Evolutionary conservation across 352 stramenopile genomes (phyloP).

Genomic region (Globisporangium cederbergense): DNA sequence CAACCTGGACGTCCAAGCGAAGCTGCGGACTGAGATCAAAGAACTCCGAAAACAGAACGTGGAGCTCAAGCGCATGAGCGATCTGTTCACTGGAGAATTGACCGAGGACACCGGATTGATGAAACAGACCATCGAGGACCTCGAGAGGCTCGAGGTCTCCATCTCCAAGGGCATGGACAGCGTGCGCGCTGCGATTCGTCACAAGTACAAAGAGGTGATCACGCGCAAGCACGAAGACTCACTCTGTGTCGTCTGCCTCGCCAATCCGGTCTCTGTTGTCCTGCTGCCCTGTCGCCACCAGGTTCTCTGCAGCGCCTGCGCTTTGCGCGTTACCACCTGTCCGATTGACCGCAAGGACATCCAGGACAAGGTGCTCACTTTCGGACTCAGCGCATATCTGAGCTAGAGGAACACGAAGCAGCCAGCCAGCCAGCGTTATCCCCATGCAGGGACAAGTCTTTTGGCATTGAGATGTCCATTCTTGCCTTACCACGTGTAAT

Average conservation of each 20-base stretch:
- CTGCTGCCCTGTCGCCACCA: conserved; percentile 59
- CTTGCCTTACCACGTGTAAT: conserved; percentile 5
- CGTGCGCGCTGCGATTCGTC: conserved; percentile 26
- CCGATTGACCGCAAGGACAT: conserved; percentile 61
- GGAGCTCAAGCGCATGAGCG: conserved; percentile 20
- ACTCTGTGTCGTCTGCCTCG: conserved; percentile 59
- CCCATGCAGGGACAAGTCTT: conserved; percentile 10
- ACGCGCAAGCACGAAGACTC: conserved; percentile 21
- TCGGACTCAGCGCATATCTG: conserved; percentile 45
- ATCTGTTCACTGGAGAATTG: conserved; percentile 20
- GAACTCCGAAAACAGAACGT: conserved; percentile 26
- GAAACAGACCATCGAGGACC: conserved; percentile 28
- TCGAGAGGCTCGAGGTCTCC: conserved; percentile 40
- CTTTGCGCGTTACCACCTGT: conserved; percentile 45
- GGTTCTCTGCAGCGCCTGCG: conserved; percentile 54
- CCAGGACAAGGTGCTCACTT: conserved; percentile 63
- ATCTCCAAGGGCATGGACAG: conserved; percentile 25
- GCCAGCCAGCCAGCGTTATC: background rate
- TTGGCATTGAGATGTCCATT: background rate
- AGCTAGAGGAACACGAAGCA: conserved; percentile 1
- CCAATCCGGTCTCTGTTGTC: conserved; percentile 38
- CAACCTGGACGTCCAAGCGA: conserved; percentile 29
- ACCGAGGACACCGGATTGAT: conserved; percentile 22
- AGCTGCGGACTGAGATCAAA: conserved; percentile 24
- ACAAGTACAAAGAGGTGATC: conserved; percentile 27